Evolutionary conservation across 2,329 filamentous ascomycete genomes (phyloP).

Genomic region (Claviceps pazoutovae): DNA sequence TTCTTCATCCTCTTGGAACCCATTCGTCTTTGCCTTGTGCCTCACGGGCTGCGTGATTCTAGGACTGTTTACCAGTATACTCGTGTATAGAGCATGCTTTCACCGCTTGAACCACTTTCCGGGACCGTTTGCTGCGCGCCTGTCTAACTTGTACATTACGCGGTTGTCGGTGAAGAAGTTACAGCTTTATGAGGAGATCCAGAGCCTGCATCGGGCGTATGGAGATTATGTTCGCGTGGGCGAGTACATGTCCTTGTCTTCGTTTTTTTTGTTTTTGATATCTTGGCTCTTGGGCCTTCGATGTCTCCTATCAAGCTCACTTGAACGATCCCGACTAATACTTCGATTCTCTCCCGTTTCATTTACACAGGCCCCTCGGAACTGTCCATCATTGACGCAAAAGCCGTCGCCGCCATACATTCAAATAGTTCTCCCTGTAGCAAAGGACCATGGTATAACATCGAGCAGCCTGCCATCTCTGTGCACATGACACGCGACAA

Average conservation of each 20-base stretch:
- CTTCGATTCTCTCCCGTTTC: not conserved
- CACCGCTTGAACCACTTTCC: constrained; percentile 16
- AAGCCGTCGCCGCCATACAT: constrained; percentile 16
- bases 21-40: not conserved
- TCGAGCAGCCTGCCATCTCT: constrained; percentile 15
- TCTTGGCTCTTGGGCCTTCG: not conserved
- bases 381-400: constrained; percentile 17
- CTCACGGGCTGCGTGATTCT: not conserved
- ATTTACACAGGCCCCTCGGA: constrained; percentile 14
- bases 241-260: not conserved
- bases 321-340: too few species aligned
- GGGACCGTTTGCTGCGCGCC: constrained; percentile 13
- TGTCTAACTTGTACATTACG: constrained; percentile 14
- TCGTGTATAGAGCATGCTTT: constrained; percentile 11
- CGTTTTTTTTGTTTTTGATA: not conserved
- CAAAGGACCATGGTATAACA: constrained; percentile 22
- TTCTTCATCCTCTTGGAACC: not conserved
- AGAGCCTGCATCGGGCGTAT: constrained; percentile 14
- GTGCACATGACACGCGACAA: constrained; percentile 19
- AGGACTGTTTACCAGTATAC: constrained; percentile 7
- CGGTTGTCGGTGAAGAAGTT: constrained; percentile 10
- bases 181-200: constrained; percentile 14
- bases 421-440: constrained; percentile 14
- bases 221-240: constrained; percentile 18
- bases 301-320: not conserved